phyloP scores from a whole-genome alignment of 192 early-diverging fungal species.

The Linnemannia schmuckeri region DNA sequence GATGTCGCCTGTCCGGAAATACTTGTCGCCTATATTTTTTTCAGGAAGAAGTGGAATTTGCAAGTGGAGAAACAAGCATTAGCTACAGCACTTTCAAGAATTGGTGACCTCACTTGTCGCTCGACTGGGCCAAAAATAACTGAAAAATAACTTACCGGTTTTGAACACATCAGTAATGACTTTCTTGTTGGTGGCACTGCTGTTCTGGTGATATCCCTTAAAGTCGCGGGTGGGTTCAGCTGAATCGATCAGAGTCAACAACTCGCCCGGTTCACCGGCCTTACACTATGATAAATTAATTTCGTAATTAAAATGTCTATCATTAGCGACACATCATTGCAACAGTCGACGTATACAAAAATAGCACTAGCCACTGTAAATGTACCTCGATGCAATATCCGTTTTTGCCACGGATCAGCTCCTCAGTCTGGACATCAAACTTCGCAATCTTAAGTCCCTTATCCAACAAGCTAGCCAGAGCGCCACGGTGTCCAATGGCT shows the following conservation, averaged over 20 bases:
- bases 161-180: conserved; percentile 68
- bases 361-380: not conserved
- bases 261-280: conserved; percentile 70
- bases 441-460: conserved; percentile 58
- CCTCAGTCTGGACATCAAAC: conserved; percentile 69
- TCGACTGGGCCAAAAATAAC: not conserved
- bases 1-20: conserved; percentile 75
- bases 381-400: conserved; percentile 65
- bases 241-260: conserved; percentile 28
- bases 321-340: not conserved
- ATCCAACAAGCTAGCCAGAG: conserved; percentile 40
- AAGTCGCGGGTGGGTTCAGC: conserved; percentile 27
- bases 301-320: conserved; percentile 4
- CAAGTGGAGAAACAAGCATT: not conserved
- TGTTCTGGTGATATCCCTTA: conserved; percentile 65
- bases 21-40: conserved; percentile 61
- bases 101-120: not conserved
- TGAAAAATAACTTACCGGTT: conserved; percentile 43
- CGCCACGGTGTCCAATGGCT: conserved; percentile 69
- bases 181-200: conserved; percentile 66
- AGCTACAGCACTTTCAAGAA: not conserved
- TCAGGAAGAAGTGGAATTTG: not conserved
- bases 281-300: conserved; percentile 15
- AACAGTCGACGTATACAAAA: not conserved
- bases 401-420: conserved; percentile 61